phyloP scores from a whole-genome alignment of 495 filamentous ascomycete genomes.

The Penicillium roqueforti region DNA sequence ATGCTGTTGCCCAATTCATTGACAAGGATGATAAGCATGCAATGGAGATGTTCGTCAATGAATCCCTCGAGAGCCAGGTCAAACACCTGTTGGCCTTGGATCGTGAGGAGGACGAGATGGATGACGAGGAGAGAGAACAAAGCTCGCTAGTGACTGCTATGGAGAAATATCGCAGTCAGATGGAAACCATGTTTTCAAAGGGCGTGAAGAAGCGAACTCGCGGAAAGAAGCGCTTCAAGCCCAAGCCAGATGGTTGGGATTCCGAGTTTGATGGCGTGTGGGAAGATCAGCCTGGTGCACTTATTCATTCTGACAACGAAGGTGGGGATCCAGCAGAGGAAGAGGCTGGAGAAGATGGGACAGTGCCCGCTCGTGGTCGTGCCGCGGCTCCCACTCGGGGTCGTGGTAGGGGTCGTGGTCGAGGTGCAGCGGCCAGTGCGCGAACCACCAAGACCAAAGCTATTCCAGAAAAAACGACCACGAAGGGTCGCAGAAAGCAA shows the following conservation, averaged over 20 bases:
- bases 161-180: slow-evolving; percentile 61
- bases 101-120: slow-evolving; percentile 61
- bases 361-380: slow-evolving; percentile 23
- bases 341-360: slow-evolving; percentile 43
- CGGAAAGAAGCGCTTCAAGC: slow-evolving; percentile 63
- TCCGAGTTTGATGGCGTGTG: slow-evolving; percentile 79
- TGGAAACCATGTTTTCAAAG: slow-evolving; percentile 67
- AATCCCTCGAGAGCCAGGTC: slow-evolving; percentile 71
- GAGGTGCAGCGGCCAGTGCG: slow-evolving; percentile 37
- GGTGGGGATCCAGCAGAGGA: slow-evolving; percentile 44
- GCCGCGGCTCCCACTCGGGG: slow-evolving; percentile 39
- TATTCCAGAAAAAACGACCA: slow-evolving; percentile 29
- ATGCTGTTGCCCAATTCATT: slow-evolving; percentile 90
- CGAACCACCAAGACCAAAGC: slow-evolving; percentile 40
- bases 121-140: slow-evolving; percentile 57
- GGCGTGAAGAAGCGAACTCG: slow-evolving; percentile 59
- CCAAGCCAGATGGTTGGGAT: slow-evolving; percentile 78
- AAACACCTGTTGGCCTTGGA: slow-evolving; percentile 65
- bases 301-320: slow-evolving; percentile 55
- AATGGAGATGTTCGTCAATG: slow-evolving; percentile 81
- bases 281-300: slow-evolving; percentile 71
- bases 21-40: slow-evolving; percentile 94
- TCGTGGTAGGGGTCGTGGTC: slow-evolving; percentile 48
- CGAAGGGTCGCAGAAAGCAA: slow-evolving; percentile 39
- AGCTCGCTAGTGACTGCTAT: slow-evolving; percentile 62